These are phyloP conservation scores for Clarireedia paspali DNA, from an alignment of 2,329 filamentous ascomycete species.

Conservation along the genomic window DNA sequence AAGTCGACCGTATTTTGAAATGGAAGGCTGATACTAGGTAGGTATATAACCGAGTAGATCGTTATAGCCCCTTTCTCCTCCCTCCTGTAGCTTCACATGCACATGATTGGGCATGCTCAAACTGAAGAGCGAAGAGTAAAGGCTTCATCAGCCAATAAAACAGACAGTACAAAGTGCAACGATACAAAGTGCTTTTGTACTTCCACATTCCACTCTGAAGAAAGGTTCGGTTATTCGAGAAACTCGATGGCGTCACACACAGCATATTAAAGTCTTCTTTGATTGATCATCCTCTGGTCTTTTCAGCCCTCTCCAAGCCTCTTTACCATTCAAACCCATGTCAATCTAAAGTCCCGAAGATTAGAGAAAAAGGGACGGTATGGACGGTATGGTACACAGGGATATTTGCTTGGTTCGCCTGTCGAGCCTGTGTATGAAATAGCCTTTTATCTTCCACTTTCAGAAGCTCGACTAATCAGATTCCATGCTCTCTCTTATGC, in stretches of 20 bases:
- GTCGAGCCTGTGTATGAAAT: neutral
- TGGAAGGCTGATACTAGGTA: too few relatives aligned
- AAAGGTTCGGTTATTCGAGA: neutral
- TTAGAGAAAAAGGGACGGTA: neutral
- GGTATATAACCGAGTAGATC: too few relatives aligned
- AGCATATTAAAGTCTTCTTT: neutral
- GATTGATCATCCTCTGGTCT: neutral
- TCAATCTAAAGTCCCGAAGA: neutral
- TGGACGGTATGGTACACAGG: neutral
- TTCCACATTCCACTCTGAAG: too few relatives aligned
- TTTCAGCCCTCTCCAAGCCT: neutral
- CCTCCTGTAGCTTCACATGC: too few relatives aligned
- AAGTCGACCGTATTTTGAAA: too few relatives aligned
- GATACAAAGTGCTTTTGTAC: too few relatives aligned
- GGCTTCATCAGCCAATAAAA: too few relatives aligned
- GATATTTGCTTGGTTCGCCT: neutral
- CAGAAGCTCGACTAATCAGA: neutral
- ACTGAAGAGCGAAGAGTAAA: too few relatives aligned
- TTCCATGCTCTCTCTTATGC: neutral
- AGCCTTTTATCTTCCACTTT: neutral
- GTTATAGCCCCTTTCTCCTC: too few relatives aligned
- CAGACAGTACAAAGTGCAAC: too few relatives aligned
- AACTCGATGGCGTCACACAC: conserved; percentile 4
- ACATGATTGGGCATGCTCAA: too few relatives aligned
- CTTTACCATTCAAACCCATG: neutral